Conservation (phyloP, 208 protist genomes). For the Leishmania martiniquensis region DNA sequence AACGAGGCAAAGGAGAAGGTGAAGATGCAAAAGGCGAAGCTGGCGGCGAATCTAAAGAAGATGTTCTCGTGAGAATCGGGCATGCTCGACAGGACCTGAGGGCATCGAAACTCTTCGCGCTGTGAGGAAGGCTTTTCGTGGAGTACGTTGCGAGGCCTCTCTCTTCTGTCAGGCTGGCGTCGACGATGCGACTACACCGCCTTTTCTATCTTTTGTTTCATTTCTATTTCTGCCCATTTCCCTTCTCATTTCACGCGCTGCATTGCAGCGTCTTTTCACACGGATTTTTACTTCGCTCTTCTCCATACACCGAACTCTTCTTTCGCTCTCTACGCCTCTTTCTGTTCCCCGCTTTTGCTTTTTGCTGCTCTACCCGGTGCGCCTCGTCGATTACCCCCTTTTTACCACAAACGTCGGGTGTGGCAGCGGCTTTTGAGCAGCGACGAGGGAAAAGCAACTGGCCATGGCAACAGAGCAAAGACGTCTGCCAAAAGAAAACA, state of each 20-base stretch:
- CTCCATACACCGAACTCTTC: background rate
- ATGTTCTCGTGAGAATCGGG: constrained; percentile 74
- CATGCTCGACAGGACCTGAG: background rate
- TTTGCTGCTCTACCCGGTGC: background rate
- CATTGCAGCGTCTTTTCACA: background rate
- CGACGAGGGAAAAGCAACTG: background rate
- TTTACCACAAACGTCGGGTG: background rate
- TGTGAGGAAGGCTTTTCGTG: constrained; percentile 11
- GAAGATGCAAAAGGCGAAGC: constrained; percentile 81
- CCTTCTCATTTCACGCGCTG: background rate
- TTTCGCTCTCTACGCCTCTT: constrained; percentile 14
- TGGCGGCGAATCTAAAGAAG: constrained; percentile 82
- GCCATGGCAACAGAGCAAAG: background rate
- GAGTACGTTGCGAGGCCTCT: constrained; percentile 4
- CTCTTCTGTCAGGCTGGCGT: background rate
- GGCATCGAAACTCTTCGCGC: background rate
- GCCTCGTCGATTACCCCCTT: background rate
- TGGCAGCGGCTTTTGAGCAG: background rate
- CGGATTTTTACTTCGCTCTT: constrained; percentile 23
- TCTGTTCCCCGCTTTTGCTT: background rate
- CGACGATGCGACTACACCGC: background rate
- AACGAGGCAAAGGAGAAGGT: constrained; percentile 75
- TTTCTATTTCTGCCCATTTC: background rate
- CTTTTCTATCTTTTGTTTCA: background rate
- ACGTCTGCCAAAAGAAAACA: background rate